These are phyloP conservation scores for Purshia tridentata DNA, from an alignment of 306 rosid species.

Conservation along the genomic window DNA sequence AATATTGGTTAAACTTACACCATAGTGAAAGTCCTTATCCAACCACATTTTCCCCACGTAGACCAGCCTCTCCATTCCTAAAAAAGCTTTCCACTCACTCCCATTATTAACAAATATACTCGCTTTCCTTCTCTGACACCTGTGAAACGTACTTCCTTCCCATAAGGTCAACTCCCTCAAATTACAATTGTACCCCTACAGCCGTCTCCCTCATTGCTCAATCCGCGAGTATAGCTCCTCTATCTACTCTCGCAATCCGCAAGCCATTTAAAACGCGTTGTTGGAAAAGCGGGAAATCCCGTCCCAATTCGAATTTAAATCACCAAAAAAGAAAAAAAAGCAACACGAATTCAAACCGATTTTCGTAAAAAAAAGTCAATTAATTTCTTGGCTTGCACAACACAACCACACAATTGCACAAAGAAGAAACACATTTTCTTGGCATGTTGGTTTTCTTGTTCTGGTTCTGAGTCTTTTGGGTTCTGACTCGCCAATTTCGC, in stretches of 20 bases:
- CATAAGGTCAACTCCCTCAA: neutral
- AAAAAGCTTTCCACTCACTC: no score
- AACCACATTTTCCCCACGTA: no score
- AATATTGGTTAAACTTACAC: no score
- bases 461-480: neutral
- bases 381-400: no score
- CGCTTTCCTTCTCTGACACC: neutral
- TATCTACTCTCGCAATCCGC: neutral
- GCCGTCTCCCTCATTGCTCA: neutral
- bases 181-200: neutral
- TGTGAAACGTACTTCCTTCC: neutral
- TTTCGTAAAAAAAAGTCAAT: neutral
- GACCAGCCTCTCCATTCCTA: no score
- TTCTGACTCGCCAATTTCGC: neutral
- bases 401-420: no score
- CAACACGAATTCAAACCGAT: neutral
- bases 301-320: neutral
- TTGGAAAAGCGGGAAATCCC: slow-evolving; percentile 14
- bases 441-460: neutral
- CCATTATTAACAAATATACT: neutral
- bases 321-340: neutral
- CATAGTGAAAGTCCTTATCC: no score
- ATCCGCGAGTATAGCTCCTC: neutral
- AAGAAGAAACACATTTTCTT: no score
- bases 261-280: neutral